A percentile compares a stretch with the other conserved stretches of the same genome.
Evolutionary conservation across 257 asterid genomes (phyloP).

Genomic region (Solanum chiquidenum): DNA sequence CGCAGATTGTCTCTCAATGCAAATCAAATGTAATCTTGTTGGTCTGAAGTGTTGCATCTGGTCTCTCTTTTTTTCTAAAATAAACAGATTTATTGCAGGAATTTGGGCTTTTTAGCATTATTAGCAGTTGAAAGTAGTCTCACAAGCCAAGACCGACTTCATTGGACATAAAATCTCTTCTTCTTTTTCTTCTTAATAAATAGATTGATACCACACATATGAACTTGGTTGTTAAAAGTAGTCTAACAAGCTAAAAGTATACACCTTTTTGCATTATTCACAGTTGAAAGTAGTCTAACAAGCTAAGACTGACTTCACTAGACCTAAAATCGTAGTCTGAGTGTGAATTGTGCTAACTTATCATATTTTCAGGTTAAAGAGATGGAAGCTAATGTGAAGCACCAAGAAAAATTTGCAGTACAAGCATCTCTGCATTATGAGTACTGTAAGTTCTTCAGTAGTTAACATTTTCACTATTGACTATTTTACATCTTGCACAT

Average conservation of each 20-base stretch:
- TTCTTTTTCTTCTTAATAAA: background rate
- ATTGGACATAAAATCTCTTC: background rate
- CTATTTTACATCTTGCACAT: background rate
- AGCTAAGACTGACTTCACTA: background rate
- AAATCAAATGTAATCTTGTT: background rate
- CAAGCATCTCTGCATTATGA: slow-evolving; percentile 47
- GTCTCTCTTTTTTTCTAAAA: too few relatives aligned
- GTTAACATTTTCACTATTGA: background rate
- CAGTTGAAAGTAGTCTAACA: background rate
- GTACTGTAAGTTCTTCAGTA: slow-evolving; percentile 37
- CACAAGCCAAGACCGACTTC: background rate
- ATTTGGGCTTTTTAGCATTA: too few relatives aligned
- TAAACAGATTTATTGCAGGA: too few relatives aligned
- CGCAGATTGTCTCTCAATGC: background rate
- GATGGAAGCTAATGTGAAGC: slow-evolving; percentile 64
- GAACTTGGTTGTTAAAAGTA: background rate
- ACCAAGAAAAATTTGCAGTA: slow-evolving; percentile 55
- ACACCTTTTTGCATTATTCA: background rate
- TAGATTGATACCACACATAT: background rate
- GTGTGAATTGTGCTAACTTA: background rate
- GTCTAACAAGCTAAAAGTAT: background rate
- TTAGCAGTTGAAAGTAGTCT: background rate
- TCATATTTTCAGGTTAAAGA: slow-evolving; percentile 52
- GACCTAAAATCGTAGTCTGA: background rate
- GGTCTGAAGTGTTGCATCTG: background rate